Evolutionary conservation across 2,329 filamentous ascomycete genomes (phyloP).

Genomic region (Aureobasidium sp.): DNA sequence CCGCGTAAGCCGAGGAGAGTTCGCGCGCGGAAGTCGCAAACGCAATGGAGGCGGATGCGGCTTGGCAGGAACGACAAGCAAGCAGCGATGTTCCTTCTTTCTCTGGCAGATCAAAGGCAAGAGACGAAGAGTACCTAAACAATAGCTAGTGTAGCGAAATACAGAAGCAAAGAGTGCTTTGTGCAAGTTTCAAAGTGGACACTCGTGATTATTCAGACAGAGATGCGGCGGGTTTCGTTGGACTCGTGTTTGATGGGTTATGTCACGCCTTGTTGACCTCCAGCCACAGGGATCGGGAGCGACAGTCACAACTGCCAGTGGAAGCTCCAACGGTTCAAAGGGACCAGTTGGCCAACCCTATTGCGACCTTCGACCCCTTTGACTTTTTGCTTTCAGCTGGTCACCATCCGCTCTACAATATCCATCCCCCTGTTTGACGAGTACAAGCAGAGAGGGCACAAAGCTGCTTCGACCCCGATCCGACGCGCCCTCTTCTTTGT

Average conservation of each 20-base stretch:
- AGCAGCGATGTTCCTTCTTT: background rate
- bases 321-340: constrained; percentile 8
- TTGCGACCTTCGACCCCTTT: constrained; percentile 5
- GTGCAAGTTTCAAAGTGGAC: background rate
- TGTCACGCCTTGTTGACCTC: background rate
- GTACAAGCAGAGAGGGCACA: background rate
- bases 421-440: background rate
- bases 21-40: background rate
- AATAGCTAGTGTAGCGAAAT: background rate
- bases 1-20: background rate
- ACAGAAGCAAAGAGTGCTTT: background rate
- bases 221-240: background rate
- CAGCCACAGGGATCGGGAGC: background rate
- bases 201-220: background rate
- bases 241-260: background rate
- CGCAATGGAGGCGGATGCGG: background rate
- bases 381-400: background rate
- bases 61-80: constrained; percentile 4
- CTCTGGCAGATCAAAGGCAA: background rate
- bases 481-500: background rate
- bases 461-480: background rate
- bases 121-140: background rate
- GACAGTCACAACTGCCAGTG: background rate
- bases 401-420: background rate
- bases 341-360: background rate